A percentile compares a stretch with the other conserved stretches of the same genome.
Conservation (phyloP, 73 alveolate genomes). For the Strombidium stylifer region DNA sequence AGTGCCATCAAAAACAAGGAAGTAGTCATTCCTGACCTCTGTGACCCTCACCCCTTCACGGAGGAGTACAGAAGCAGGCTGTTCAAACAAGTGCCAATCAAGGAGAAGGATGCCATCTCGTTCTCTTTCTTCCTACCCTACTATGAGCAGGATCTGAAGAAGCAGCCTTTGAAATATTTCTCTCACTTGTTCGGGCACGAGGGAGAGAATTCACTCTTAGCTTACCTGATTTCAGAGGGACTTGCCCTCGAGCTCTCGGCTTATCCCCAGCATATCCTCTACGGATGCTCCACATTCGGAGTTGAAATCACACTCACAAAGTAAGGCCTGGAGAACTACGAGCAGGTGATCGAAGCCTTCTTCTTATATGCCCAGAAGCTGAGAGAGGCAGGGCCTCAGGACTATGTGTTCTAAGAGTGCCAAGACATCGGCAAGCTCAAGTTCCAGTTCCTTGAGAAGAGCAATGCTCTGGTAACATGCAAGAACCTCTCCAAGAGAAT, state of each 20-base stretch:
- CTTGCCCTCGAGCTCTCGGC: slow-evolving; percentile 75
- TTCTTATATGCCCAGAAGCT: slow-evolving; percentile 49
- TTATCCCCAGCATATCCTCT: slow-evolving; percentile 48
- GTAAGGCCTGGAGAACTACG: slow-evolving; percentile 85
- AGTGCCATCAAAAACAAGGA: slow-evolving; percentile 69
- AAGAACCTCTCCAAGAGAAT: slow-evolving; percentile 14
- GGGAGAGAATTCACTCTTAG: slow-evolving; percentile 85
- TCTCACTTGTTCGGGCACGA: slow-evolving; percentile 87
- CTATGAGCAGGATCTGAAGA: slow-evolving; percentile 38
- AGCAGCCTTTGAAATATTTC: slow-evolving; percentile 55
- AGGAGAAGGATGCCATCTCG: slow-evolving; percentile 67
- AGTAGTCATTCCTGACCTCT: slow-evolving; percentile 72
- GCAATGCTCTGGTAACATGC: slow-evolving; percentile 2
- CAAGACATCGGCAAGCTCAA: slow-evolving; percentile 48
- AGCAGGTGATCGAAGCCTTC: slow-evolving; percentile 76
- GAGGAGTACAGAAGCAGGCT: slow-evolving; percentile 67
- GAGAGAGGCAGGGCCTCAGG: slow-evolving; percentile 48
- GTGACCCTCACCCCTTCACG: slow-evolving; percentile 69
- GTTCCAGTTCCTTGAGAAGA: slow-evolving; percentile 62
- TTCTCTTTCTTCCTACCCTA: slow-evolving; percentile 74
- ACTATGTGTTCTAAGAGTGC: slow-evolving; percentile 69
- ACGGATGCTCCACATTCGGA: slow-evolving; percentile 48
- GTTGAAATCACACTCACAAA: slow-evolving; percentile 79
- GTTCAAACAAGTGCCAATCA: slow-evolving; percentile 80
- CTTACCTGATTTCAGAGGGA: slow-evolving; percentile 83